These are phyloP conservation scores for Cercospora janseana DNA, from an alignment of 2,329 filamentous ascomycete species.

Conservation along the genomic window DNA sequence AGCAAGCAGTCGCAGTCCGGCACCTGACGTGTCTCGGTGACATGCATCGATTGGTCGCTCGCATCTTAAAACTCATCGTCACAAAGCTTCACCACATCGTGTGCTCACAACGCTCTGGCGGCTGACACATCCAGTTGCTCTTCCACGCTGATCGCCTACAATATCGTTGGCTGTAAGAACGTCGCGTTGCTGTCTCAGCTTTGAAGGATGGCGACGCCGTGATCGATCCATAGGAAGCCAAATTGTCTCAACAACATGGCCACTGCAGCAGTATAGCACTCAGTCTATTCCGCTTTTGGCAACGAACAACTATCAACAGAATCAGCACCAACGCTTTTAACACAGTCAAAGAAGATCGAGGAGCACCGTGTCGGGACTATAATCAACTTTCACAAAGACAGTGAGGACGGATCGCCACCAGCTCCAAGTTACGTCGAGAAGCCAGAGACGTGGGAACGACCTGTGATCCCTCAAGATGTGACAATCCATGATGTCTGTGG, in stretches of 20 bases:
- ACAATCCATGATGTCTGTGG: conserved; percentile 48
- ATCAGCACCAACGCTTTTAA: conserved; percentile 8
- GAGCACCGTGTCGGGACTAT: conserved; percentile 26
- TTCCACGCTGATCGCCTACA: not conserved
- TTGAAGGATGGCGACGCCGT: no score
- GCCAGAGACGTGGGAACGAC: conserved; percentile 37
- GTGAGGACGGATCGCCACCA: conserved; percentile 29
- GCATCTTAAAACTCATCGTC: conserved; percentile 20
- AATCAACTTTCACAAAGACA: conserved; percentile 29
- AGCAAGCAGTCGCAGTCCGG: not conserved
- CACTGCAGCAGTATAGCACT: conserved; percentile 25
- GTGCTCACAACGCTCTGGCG: conserved; percentile 16
- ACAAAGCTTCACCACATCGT: conserved; percentile 21
- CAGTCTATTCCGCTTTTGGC: conserved; percentile 14
- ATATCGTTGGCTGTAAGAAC: conserved; percentile 2
- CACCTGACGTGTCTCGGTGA: not conserved
- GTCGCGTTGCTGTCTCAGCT: no score
- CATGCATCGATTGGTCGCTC: conserved; percentile 12
- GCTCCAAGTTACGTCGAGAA: conserved; percentile 26
- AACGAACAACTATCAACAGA: conserved; percentile 11
- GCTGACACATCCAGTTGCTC: conserved; percentile 19
- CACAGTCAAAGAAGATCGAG: conserved; percentile 15
- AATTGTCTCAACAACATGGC: conserved; percentile 15
- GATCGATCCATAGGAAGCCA: not conserved
- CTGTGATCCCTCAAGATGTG: conserved; percentile 31